These are phyloP conservation scores for Solanum arcanum DNA, from an alignment of 257 asterid species.

Conservation along the genomic window DNA sequence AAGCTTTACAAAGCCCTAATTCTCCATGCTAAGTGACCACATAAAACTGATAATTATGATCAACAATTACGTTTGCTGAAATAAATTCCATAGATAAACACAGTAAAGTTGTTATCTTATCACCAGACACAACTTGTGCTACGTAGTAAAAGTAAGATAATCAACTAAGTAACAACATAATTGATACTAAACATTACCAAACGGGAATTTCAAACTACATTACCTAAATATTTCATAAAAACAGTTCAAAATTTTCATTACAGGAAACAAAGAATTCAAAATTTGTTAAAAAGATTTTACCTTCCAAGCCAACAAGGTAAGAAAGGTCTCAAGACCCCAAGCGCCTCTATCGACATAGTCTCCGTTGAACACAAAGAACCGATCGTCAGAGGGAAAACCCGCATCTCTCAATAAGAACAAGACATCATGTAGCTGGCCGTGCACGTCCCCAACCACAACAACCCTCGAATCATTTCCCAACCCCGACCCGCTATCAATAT, in stretches of 20 bases:
- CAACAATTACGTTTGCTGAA: background rate
- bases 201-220: background rate
- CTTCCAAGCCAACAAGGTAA: conserved; percentile 89
- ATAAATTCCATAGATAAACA: background rate
- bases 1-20: background rate
- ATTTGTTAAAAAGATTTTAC: conserved; percentile 20
- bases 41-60: background rate
- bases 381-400: conserved; percentile 67
- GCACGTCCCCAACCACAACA: conserved; percentile 92
- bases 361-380: conserved; percentile 86
- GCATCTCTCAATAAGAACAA: conserved; percentile 60
- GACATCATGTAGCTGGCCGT: conserved; percentile 93
- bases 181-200: background rate
- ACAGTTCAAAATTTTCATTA: background rate
- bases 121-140: background rate
- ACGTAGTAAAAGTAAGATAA: background rate
- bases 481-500: conserved; percentile 37
- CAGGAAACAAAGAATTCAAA: background rate
- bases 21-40: background rate
- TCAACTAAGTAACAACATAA: background rate
- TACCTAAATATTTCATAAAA: background rate
- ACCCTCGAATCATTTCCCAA: conserved; percentile 38
- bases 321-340: conserved; percentile 95
- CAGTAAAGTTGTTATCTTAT: background rate
- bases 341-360: conserved; percentile 99